A percentile compares a stretch with the other conserved stretches of the same genome.
Evolutionary conservation across 768 basidiomycete genomes (phyloP).

Genomic region (Russula sp.): DNA sequence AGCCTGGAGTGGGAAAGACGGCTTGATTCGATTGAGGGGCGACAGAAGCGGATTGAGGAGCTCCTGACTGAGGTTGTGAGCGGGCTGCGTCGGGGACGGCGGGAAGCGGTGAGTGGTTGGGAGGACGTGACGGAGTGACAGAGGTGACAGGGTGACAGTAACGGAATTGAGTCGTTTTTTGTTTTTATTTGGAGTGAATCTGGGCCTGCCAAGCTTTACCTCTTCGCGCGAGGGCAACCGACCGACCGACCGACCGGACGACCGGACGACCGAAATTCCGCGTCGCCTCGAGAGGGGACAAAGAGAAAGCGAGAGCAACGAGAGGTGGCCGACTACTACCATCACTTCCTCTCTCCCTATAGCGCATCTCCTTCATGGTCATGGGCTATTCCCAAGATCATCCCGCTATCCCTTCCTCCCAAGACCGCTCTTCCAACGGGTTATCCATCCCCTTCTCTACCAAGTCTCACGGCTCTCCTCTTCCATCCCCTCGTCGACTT

Average conservation of each 20-base stretch:
- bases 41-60: slow-evolving; percentile 50
- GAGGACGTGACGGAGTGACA: not conserved
- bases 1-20: slow-evolving; percentile 38
- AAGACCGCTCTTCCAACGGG: slow-evolving; percentile 10
- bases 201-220: not conserved
- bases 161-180: not conserved
- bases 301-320: slow-evolving; percentile 2
- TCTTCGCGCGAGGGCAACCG: not conserved
- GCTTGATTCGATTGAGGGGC: slow-evolving; percentile 43
- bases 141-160: not conserved
- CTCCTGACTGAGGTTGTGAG: slow-evolving; percentile 36
- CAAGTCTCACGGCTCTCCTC: slow-evolving; percentile 15
- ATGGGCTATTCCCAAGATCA: slow-evolving; percentile 29
- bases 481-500: slow-evolving; percentile 21
- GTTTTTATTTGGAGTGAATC: not conserved
- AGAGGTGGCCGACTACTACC: not conserved
- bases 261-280: slow-evolving; percentile 16
- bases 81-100: not conserved
- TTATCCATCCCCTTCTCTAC: slow-evolving; percentile 22
- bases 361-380: not conserved
- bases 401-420: slow-evolving; percentile 14
- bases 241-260: slow-evolving; percentile 6
- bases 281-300: slow-evolving; percentile 11
- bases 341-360: slow-evolving; percentile 11
- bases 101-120: not conserved